A percentile compares a stretch with the other conserved stretches of the same genome.
phyloP scores from a whole-genome alignment of 495 filamentous ascomycete species.

The Bathelium albidoporum region DNA sequence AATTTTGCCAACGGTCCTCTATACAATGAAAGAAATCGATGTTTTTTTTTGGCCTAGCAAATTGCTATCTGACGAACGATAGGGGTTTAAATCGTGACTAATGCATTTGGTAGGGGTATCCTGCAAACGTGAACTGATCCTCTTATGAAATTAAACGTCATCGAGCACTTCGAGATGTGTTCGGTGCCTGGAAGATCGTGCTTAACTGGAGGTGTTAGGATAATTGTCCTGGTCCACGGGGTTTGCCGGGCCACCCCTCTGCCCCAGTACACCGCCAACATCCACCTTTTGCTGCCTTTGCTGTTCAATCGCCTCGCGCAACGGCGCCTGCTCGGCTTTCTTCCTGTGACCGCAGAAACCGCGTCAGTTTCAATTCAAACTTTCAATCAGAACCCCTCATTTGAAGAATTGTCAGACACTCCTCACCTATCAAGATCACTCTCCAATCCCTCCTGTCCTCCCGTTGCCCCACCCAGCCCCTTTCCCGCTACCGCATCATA shows the following conservation, averaged over 20 bases:
- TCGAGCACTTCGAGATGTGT: too few species aligned
- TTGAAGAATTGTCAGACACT: too few species aligned
- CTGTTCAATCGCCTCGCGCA: conserved; percentile 25
- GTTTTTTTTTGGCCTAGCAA: background rate
- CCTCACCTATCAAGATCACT: conserved; percentile 30
- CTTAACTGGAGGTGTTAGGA: conserved; percentile 13
- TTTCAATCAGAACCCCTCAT: background rate
- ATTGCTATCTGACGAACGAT: background rate
- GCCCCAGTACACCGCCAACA: conserved; percentile 29
- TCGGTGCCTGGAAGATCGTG: too few species aligned
- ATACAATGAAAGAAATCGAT: background rate
- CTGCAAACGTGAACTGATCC: background rate
- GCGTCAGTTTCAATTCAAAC: background rate
- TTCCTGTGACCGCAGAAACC: conserved; percentile 24
- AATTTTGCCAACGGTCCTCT: too few species aligned
- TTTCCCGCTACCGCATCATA: conserved; percentile 24
- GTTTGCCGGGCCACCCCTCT: conserved; percentile 33
- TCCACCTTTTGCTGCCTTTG: conserved; percentile 22
- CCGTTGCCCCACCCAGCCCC: conserved; percentile 13
- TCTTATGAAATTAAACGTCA: background rate
- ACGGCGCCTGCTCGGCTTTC: conserved; percentile 33
- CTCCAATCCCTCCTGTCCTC: conserved; percentile 23
- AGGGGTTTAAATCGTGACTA: too few species aligned
- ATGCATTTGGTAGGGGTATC: background rate
- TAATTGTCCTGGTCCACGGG: conserved; percentile 26